Conservation (phyloP, 768 basidiomycete genomes). For the Nevesoporus exiguus region DNA sequence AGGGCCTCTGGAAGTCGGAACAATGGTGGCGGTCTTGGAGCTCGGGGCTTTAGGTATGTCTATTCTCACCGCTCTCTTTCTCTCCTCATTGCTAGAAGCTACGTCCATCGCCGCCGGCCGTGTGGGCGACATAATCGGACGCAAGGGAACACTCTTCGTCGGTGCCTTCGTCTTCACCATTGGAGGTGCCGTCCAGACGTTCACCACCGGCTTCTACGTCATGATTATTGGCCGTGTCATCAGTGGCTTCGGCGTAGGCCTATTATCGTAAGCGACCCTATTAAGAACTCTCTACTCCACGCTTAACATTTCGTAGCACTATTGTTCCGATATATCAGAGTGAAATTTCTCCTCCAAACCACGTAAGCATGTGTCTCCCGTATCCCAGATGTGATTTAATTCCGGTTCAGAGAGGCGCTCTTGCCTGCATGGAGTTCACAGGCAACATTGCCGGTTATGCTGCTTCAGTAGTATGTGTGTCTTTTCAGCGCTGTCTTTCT, state of each 20-base stretch:
- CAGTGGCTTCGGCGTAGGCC: constrained; percentile 87
- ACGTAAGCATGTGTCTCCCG: constrained; percentile 45
- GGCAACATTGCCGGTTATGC: constrained; percentile 91
- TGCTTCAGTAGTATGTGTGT: constrained; percentile 69
- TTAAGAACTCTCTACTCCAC: background rate
- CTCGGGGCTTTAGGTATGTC: constrained; percentile 82
- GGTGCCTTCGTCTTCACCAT: constrained; percentile 84
- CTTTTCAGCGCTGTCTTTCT: background rate
- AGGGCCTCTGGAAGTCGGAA: constrained; percentile 71
- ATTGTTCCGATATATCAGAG: constrained; percentile 95
- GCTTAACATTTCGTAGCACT: constrained; percentile 49
- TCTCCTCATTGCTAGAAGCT: constrained; percentile 40
- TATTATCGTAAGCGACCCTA: constrained; percentile 64
- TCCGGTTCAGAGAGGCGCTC: constrained; percentile 65
- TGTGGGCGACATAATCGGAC: constrained; percentile 84
- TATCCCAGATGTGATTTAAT: background rate
- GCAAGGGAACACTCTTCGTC: constrained; percentile 77
- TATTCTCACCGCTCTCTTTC: background rate
- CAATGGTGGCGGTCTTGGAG: constrained; percentile 94
- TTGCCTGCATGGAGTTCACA: constrained; percentile 96
- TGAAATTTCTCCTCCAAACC: constrained; percentile 90
- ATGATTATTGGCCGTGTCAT: constrained; percentile 85
- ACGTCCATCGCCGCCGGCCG: constrained; percentile 87
- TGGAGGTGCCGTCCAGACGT: constrained; percentile 84
- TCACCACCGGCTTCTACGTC: constrained; percentile 69